A percentile compares a stretch with the other conserved stretches of the same genome.
Conservation (phyloP, 495 filamentous ascomycete genomes). For the Amniculicola lignicola region DNA sequence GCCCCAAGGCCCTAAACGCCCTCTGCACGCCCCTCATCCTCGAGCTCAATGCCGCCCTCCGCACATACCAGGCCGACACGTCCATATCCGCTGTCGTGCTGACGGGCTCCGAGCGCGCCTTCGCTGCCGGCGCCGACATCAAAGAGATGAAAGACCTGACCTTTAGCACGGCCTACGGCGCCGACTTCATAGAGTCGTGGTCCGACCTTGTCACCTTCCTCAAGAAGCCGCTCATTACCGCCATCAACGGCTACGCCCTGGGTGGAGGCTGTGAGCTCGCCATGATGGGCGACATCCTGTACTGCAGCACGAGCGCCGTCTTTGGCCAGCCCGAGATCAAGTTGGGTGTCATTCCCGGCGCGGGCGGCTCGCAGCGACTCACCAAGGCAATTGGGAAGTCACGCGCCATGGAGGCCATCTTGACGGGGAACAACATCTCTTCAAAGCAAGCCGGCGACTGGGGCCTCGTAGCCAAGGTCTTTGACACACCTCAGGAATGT, state of each 20-base stretch:
- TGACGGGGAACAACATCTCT: slow-evolving; percentile 79
- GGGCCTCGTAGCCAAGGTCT: slow-evolving; percentile 82
- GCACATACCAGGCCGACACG: slow-evolving; percentile 65
- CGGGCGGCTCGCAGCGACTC: slow-evolving; percentile 86
- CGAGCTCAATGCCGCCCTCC: slow-evolving; percentile 83
- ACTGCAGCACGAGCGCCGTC: slow-evolving; percentile 75
- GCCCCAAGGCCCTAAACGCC: slow-evolving; percentile 92
- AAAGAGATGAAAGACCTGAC: slow-evolving; percentile 94
- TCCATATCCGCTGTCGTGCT: slow-evolving; percentile 74
- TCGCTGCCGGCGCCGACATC: slow-evolving; percentile 96
- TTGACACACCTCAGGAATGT: slow-evolving; percentile 77
- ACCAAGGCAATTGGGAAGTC: slow-evolving; percentile 84
- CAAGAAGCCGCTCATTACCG: slow-evolving; percentile 89
- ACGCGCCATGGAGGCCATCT: slow-evolving; percentile 87
- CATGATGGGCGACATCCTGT: slow-evolving; percentile 95
- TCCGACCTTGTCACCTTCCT: slow-evolving; percentile 72
- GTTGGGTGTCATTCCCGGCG: slow-evolving; percentile 86
- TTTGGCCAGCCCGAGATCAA: slow-evolving; percentile 98
- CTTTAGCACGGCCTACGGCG: slow-evolving; percentile 78
- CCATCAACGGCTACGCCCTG: slow-evolving; percentile 89
- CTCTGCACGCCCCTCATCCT: slow-evolving; percentile 80
- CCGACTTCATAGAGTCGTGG: slow-evolving; percentile 92
- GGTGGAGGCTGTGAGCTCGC: slow-evolving; percentile 96
- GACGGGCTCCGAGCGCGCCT: slow-evolving; percentile 82
- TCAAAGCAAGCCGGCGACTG: slow-evolving; percentile 81